Percentiles rank a stretch among this genome's conserved stretches.
These are phyloP conservation scores for Diplodia sapinea DNA, from an alignment of 2,329 filamentous ascomycete species.

Conservation along the genomic window DNA sequence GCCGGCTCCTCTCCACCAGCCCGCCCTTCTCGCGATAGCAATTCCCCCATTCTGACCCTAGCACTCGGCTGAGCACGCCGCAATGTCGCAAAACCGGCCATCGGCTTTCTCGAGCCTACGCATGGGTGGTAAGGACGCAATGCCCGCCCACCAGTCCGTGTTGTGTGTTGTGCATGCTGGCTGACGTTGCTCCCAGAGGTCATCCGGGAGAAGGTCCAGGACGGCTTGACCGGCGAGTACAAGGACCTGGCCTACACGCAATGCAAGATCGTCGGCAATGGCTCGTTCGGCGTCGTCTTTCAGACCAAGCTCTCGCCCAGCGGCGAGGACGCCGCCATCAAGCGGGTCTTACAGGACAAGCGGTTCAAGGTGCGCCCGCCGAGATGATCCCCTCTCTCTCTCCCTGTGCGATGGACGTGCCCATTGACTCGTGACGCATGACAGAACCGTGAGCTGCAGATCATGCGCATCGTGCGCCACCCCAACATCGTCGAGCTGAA, in stretches of 20 bases:
- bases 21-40: constrained; percentile 51
- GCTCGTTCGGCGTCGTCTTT: constrained; percentile 97
- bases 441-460: constrained; percentile 97
- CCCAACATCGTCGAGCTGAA: constrained; percentile 99
- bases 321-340: constrained; percentile 98
- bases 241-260: constrained; percentile 98
- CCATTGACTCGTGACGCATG: constrained; percentile 34
- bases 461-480: constrained; percentile 99
- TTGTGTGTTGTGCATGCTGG: constrained; percentile 37
- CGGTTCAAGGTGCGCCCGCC: constrained; percentile 83
- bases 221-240: constrained; percentile 95
- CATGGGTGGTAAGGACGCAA: constrained; percentile 85
- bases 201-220: constrained; percentile 97
- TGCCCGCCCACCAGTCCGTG: constrained; percentile 22
- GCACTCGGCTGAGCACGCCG: constrained; percentile 40
- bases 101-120: constrained; percentile 86
- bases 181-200: constrained; percentile 71
- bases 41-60: constrained; percentile 39
- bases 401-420: constrained; percentile 32
- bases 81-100: constrained; percentile 90
- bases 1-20: constrained; percentile 54
- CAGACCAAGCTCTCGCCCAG: constrained; percentile 98
- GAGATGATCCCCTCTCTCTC: constrained; percentile 32
- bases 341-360: constrained; percentile 98
- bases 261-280: constrained; percentile 99